phyloP scores from a whole-genome alignment of 495 filamentous ascomycete species.

The Aspergillus egyptiacus region DNA sequence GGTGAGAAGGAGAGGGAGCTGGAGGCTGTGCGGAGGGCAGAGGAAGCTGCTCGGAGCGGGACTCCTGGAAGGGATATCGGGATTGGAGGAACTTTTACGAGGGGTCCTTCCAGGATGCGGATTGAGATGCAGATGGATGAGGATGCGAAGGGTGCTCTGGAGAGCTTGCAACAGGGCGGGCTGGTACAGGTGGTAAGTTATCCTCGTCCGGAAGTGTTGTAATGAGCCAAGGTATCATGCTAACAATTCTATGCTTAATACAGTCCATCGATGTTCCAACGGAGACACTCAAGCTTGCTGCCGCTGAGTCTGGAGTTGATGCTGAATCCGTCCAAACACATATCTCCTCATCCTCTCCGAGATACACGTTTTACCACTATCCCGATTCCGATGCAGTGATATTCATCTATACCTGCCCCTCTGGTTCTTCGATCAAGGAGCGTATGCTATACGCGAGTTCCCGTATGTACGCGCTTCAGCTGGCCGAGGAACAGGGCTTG shows the following conservation, averaged over 20 bases:
- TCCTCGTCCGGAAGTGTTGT: neutral
- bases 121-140: constrained; percentile 63
- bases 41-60: constrained; percentile 71
- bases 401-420: constrained; percentile 93
- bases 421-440: constrained; percentile 74
- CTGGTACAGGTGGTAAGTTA: constrained; percentile 76
- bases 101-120: constrained; percentile 45
- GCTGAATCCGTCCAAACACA: constrained; percentile 47
- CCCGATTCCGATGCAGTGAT: constrained; percentile 59
- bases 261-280: constrained; percentile 57
- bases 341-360: constrained; percentile 77
- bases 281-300: constrained; percentile 73
- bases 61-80: constrained; percentile 54
- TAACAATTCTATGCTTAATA: constrained; percentile 21
- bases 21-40: constrained; percentile 68
- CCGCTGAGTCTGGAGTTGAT: constrained; percentile 44
- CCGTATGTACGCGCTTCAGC: constrained; percentile 60
- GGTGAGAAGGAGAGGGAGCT: constrained; percentile 82
- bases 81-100: constrained; percentile 56
- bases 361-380: constrained; percentile 87
- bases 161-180: constrained; percentile 48
- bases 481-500: constrained; percentile 67
- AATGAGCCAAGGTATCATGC: constrained; percentile 16
- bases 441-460: constrained; percentile 92
- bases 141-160: constrained; percentile 61